phyloP scores from a whole-genome alignment of 1,284 basidiomycete genomes.

The Wolfiporia cocos region DNA sequence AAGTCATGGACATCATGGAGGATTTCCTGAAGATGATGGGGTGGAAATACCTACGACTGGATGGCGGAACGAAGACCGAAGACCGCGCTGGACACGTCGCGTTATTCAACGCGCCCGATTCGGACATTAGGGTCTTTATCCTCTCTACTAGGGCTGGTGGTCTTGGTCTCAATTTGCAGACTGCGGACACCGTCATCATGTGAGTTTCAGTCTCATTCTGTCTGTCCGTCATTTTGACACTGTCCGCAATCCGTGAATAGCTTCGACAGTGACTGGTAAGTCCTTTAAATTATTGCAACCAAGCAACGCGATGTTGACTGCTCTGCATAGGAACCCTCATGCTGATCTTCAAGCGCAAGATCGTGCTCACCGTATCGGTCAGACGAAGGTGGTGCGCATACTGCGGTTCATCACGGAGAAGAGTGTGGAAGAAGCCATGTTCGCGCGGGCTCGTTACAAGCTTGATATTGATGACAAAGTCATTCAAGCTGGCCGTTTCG shows the following conservation, averaged over 20 bases:
- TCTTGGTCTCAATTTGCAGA: slow-evolving; percentile 96
- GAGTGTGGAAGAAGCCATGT: slow-evolving; percentile 97
- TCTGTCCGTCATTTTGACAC: background rate
- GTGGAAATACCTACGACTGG: slow-evolving; percentile 91
- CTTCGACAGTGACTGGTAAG: slow-evolving; percentile 85
- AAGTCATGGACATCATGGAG: slow-evolving; percentile 99
- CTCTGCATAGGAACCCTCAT: slow-evolving; percentile 80
- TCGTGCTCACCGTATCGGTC: slow-evolving; percentile 99
- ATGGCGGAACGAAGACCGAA: slow-evolving; percentile 98
- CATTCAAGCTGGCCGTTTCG: slow-evolving; percentile 98
- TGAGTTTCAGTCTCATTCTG: slow-evolving; percentile 39
- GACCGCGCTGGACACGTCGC: slow-evolving; percentile 91
- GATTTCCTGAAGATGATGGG: slow-evolving; percentile 92
- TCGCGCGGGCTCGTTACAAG: slow-evolving; percentile 92
- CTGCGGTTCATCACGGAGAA: slow-evolving; percentile 96
- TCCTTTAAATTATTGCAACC: no score
- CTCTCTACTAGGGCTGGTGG: slow-evolving; percentile 96
- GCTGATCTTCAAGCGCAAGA: slow-evolving; percentile 99
- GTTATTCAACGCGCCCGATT: slow-evolving; percentile 88
- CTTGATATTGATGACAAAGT: slow-evolving; percentile 99
- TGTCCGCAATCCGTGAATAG: slow-evolving; percentile 28
- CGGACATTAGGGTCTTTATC: slow-evolving; percentile 92
- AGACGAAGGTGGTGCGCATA: slow-evolving; percentile 97
- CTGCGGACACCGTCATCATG: slow-evolving; percentile 99
- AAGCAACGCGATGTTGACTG: background rate